Conservation (phyloP, 2,329 filamentous ascomycete genomes). For the Ceratocystis variospora region DNA sequence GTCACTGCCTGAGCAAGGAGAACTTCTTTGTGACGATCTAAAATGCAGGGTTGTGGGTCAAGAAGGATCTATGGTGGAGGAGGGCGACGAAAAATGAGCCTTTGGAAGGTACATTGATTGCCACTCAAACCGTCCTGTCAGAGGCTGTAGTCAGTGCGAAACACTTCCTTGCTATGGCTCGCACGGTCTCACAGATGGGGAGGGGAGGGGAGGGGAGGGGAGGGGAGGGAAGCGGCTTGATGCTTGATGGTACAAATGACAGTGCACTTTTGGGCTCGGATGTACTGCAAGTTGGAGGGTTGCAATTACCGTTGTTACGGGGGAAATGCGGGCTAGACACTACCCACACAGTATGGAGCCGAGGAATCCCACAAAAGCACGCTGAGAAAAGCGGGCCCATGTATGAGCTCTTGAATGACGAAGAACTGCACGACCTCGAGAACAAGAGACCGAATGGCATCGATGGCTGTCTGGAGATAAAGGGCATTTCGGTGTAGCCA, state of each 20-base stretch:
- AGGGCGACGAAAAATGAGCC: not conserved
- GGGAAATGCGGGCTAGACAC: not conserved
- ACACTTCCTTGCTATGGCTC: not conserved
- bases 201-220: not conserved
- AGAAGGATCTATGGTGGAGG: not conserved
- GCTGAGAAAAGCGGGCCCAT: not conserved
- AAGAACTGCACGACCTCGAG: not conserved
- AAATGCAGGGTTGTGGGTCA: not conserved
- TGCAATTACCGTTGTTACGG: constrained; percentile 1
- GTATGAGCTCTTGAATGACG: not conserved
- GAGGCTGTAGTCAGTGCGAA: constrained; percentile 10
- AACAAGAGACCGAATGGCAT: not conserved
- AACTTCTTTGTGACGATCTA: not conserved
- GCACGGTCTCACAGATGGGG: constrained; percentile 9
- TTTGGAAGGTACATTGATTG: constrained; percentile 5
- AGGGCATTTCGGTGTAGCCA: not conserved
- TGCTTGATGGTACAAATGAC: constrained; percentile 5
- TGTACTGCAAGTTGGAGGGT: not conserved
- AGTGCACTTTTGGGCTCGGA: constrained; percentile 9
- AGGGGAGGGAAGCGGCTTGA: not conserved
- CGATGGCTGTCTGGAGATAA: not conserved
- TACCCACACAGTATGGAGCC: not conserved
- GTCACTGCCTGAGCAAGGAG: not conserved
- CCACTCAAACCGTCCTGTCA: not conserved
- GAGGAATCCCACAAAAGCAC: not conserved